A percentile compares a stretch with the other conserved stretches of the same genome.
Conservation (phyloP, 495 filamentous ascomycete species). For the Trichoderma gamsii region DNA sequence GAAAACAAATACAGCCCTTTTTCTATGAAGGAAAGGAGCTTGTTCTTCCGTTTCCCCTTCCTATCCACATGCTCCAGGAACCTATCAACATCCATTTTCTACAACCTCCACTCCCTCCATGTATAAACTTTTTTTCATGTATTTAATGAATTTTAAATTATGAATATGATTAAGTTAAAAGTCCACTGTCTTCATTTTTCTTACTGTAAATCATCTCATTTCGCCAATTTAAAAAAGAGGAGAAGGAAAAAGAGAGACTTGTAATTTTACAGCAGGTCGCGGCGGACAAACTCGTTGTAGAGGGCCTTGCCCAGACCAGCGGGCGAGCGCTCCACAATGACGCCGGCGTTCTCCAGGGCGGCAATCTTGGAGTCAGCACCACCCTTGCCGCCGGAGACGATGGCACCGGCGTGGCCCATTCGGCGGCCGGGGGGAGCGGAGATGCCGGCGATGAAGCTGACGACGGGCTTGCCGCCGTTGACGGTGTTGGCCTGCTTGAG, state of each 20-base stretch:
- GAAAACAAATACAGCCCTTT: not conserved
- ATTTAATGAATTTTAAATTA: not conserved
- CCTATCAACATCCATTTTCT: not conserved
- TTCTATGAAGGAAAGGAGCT: not conserved
- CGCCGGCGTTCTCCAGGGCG: conserved; percentile 87
- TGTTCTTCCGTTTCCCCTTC: conserved; percentile 6
- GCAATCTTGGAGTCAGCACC: conserved; percentile 96
- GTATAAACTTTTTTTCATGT: not conserved
- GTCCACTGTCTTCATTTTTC: not conserved
- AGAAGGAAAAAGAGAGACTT: not conserved
- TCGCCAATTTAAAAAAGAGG: not conserved
- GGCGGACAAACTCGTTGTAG: conserved; percentile 89
- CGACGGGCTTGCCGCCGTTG: conserved; percentile 82
- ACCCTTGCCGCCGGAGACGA: conserved; percentile 95
- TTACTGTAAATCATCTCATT: not conserved
- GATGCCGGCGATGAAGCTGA: conserved; percentile 98
- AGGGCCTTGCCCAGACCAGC: conserved; percentile 86
- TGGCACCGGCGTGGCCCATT: conserved; percentile 98
- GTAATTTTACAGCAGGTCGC: conserved; percentile 73
- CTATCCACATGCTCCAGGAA: conserved; percentile 6
- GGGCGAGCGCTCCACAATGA: conserved; percentile 92
- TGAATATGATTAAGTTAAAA: not conserved
- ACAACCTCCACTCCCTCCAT: conserved; percentile 2
- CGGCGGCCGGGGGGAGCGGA: conserved; percentile 90
- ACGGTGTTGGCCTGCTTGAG: conserved; percentile 80